Conservation (phyloP, 2,329 filamentous ascomycete species). For the Arthrobotrys sphaeroides region DNA sequence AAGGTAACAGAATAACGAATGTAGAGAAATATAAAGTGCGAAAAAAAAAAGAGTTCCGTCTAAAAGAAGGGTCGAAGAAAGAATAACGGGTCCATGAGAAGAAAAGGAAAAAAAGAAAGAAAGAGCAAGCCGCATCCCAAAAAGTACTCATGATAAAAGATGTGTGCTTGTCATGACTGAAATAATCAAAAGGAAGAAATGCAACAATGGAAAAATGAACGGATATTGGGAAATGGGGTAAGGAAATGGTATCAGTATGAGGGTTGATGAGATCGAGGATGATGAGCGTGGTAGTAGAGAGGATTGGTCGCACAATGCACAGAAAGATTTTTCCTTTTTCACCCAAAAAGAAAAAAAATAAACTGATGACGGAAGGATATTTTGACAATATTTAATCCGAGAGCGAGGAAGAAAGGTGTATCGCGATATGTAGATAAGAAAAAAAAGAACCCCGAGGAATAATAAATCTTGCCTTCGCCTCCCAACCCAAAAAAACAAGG, state of each 20-base stretch:
- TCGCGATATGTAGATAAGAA: constrained; percentile 16
- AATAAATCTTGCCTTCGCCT: constrained; percentile 18
- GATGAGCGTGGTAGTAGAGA: constrained; percentile 32
- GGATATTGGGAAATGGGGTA: constrained; percentile 4
- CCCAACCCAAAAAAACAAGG: constrained; percentile 9
- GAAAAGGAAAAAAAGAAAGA: constrained; percentile 25
- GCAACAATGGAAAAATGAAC: not conserved
- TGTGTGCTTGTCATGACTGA: constrained; percentile 13
- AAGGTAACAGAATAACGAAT: constrained; percentile 17
- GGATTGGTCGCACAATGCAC: constrained; percentile 41
- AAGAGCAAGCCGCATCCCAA: constrained; percentile 17
- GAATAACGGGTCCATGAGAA: constrained; percentile 31
- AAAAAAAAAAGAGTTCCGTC: constrained; percentile 10
- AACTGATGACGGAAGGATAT: constrained; percentile 24
- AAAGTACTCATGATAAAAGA: constrained; percentile 40
- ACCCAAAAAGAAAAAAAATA: constrained; percentile 24
- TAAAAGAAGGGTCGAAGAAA: constrained; percentile 25
- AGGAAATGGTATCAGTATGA: constrained; percentile 47
- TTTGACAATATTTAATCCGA: constrained; percentile 21
- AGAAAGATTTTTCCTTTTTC: constrained; percentile 38
- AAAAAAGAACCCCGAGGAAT: constrained; percentile 14
- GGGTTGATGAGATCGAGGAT: constrained; percentile 5
- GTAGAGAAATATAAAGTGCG: constrained; percentile 28
- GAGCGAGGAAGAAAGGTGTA: constrained; percentile 15
- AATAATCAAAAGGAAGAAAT: not conserved